A percentile compares a stretch with the other conserved stretches of the same genome.
phyloP scores from a whole-genome alignment of 371 early-diverging fungal species.

The Mucor sp. region DNA sequence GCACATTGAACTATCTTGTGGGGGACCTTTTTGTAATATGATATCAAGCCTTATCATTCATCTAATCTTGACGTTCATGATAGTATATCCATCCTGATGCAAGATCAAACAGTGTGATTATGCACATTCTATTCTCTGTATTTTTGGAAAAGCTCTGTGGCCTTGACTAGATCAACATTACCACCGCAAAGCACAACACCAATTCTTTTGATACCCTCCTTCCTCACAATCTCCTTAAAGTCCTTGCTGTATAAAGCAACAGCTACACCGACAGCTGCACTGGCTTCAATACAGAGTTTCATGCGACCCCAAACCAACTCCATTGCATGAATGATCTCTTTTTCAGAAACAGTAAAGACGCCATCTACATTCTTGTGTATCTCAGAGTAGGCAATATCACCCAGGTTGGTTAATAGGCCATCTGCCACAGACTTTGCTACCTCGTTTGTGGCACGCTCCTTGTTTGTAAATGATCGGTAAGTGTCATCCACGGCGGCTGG shows the following conservation, averaged over 20 bases:
- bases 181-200: conserved; percentile 51
- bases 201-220: conserved; percentile 23
- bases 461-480: conserved; percentile 29
- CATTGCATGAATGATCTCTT: conserved; percentile 54
- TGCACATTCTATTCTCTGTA: neutral
- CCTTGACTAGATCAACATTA: conserved; percentile 39
- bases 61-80: too few species aligned
- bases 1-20: too few species aligned
- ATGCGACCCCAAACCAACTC: conserved; percentile 52
- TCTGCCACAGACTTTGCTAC: conserved; percentile 40
- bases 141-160: conserved; percentile 22
- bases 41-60: too few species aligned
- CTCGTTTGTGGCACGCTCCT: conserved; percentile 14
- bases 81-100: too few species aligned
- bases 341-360: conserved; percentile 56
- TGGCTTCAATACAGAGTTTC: conserved; percentile 60
- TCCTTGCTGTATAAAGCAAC: conserved; percentile 46
- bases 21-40: too few species aligned
- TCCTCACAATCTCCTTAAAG: conserved; percentile 24
- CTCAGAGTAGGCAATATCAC: conserved; percentile 47
- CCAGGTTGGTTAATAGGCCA: conserved; percentile 43
- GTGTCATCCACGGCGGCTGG: conserved; percentile 48
- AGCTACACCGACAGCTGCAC: conserved; percentile 55
- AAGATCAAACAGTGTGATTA: too few species aligned
- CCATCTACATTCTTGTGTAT: conserved; percentile 49